phyloP scores from a whole-genome alignment of 768 basidiomycete species.

The Rhizopogon roseolus region DNA sequence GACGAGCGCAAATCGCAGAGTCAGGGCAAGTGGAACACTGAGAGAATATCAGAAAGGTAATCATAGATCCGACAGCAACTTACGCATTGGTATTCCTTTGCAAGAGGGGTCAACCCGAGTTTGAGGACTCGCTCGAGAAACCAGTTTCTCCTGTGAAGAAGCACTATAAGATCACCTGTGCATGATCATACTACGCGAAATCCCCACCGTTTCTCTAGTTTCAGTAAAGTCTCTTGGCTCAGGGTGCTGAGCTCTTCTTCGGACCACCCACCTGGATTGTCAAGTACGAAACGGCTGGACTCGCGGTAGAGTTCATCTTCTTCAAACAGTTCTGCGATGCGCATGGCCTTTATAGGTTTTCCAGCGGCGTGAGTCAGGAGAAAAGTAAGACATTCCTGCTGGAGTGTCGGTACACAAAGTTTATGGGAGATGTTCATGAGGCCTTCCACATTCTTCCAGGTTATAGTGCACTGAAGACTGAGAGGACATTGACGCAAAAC shows the following conservation, averaged over 20 bases:
- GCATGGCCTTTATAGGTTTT: slow-evolving; percentile 87
- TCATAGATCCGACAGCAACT: slow-evolving; percentile 17
- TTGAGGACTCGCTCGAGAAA: slow-evolving; percentile 93
- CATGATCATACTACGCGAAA: neutral
- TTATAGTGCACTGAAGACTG: slow-evolving; percentile 86
- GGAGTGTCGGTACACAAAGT: slow-evolving; percentile 77
- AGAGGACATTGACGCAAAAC: neutral
- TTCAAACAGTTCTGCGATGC: slow-evolving; percentile 85
- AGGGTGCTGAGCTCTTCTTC: slow-evolving; percentile 80
- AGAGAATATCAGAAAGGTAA: neutral
- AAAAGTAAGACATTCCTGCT: slow-evolving; percentile 80
- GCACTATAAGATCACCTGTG: neutral
- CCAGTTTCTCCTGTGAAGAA: slow-evolving; percentile 70
- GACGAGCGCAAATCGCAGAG: slow-evolving; percentile 66
- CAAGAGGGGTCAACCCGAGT: slow-evolving; percentile 76
- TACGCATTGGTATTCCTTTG: slow-evolving; percentile 96
- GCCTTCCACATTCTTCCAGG: slow-evolving; percentile 93
- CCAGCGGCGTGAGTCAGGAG: slow-evolving; percentile 91
- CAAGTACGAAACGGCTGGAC: slow-evolving; percentile 86
- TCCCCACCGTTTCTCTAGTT: slow-evolving; percentile 78
- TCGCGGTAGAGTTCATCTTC: slow-evolving; percentile 90
- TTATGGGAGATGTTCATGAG: slow-evolving; percentile 90
- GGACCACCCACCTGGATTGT: slow-evolving; percentile 84
- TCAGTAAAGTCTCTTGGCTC: slow-evolving; percentile 76
- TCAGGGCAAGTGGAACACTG: slow-evolving; percentile 88